A percentile compares a stretch with the other conserved stretches of the same genome.
Evolutionary conservation across 495 filamentous ascomycete species (phyloP).

Genomic region (Copromyces sp.): DNA sequence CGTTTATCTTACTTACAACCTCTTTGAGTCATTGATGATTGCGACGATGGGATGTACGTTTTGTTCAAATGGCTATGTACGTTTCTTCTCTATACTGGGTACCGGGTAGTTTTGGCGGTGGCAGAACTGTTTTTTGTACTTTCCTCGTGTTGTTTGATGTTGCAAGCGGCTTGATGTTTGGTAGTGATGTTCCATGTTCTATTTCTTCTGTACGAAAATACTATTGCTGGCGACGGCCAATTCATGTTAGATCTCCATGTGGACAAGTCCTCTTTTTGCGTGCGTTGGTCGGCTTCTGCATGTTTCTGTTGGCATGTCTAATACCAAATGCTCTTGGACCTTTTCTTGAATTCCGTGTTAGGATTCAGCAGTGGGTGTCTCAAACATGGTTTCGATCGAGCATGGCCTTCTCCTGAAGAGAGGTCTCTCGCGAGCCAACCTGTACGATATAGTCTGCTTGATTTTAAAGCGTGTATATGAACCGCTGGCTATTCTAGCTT

Average conservation of each 20-base stretch:
- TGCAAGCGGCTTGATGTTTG: background rate
- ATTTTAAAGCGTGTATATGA: background rate
- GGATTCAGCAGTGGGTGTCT: background rate
- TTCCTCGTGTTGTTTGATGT: background rate
- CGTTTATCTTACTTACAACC: background rate
- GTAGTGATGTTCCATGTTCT: background rate
- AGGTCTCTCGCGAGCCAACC: background rate
- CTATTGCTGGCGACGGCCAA: background rate
- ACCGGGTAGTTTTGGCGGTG: background rate
- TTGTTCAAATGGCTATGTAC: background rate
- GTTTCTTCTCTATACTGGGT: background rate
- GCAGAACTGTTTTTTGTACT: background rate
- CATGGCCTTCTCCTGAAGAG: background rate
- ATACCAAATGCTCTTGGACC: no score
- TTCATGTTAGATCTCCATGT: background rate
- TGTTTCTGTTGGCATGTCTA: background rate
- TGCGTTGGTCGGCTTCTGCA: background rate
- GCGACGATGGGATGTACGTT: background rate
- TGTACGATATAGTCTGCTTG: background rate
- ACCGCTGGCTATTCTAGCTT: background rate
- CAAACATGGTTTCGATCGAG: background rate
- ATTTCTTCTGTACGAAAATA: background rate
- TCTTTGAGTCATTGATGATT: background rate
- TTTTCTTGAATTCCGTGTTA: background rate
- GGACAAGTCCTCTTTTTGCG: background rate